Conservation (phyloP, 2,329 filamentous ascomycete species). For the Diaporthe ilicicola region DNA sequence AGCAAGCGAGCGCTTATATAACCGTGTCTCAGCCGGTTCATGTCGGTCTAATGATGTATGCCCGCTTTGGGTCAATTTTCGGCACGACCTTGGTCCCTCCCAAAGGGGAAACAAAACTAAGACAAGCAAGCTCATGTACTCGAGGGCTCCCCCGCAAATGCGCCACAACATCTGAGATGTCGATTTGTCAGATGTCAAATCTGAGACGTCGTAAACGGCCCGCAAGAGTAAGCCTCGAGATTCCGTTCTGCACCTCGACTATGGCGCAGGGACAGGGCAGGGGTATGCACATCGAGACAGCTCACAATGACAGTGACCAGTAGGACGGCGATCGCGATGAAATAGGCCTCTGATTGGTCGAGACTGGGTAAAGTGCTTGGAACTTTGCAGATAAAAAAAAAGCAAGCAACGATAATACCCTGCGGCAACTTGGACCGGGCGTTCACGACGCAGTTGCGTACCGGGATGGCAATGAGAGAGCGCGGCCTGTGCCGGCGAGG, state of each 20-base stretch:
- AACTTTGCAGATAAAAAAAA: background rate
- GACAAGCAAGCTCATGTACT: background rate
- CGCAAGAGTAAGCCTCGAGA: background rate
- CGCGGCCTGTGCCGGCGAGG: background rate
- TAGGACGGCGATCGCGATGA: background rate
- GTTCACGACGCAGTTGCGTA: background rate
- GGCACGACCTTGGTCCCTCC: background rate
- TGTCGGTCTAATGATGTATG: background rate
- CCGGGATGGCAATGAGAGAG: background rate
- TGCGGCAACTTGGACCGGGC: background rate
- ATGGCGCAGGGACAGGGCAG: background rate
- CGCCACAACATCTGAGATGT: background rate
- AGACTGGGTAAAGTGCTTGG: background rate
- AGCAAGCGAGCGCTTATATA: too few relatives aligned
- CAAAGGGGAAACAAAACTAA: background rate
- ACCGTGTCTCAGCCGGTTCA: too few relatives aligned
- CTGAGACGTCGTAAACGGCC: conserved; percentile 8
- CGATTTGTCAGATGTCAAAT: background rate
- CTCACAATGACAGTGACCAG: background rate
- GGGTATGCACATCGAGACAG: background rate
- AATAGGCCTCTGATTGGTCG: background rate
- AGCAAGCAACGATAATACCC: background rate
- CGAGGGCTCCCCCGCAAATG: background rate
- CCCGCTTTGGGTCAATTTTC: background rate
- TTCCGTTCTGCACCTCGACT: background rate